Evolutionary conservation across 148 eudicot species (phyloP).

Genomic region (Chenopodium berlandieri): DNA sequence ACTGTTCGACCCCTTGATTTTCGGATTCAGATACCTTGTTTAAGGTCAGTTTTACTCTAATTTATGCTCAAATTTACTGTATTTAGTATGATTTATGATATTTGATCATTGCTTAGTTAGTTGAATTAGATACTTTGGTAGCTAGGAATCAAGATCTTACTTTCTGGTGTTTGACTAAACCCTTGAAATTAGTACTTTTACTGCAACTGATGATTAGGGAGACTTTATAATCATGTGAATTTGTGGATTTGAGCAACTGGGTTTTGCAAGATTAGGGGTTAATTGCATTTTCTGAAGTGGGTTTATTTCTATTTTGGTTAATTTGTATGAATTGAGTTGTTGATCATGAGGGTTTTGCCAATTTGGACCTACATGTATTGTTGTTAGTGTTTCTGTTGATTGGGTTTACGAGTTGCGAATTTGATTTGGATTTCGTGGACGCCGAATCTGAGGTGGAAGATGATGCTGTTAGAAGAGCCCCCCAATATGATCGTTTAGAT

Average conservation of each 20-base stretch:
- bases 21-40: background rate
- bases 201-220: constrained; percentile 10
- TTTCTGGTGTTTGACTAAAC: constrained; percentile 14
- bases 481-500: constrained; percentile 56
- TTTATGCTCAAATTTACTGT: background rate
- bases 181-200: constrained; percentile 1
- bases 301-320: background rate
- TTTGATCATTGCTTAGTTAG: constrained; percentile 5
- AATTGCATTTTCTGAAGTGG: constrained; percentile 3
- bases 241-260: constrained; percentile 24
- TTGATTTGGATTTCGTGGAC: background rate
- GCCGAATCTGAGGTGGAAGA: constrained; percentile 19
- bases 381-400: constrained; percentile 33
- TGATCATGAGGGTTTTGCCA: constrained; percentile 25
- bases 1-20: background rate
- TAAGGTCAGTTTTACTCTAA: constrained; percentile 22
- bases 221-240: background rate
- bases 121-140: background rate
- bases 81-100: background rate
- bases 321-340: background rate
- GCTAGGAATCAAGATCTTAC: constrained; percentile 1
- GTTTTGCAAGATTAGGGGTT: constrained; percentile 17
- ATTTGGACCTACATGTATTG: constrained; percentile 32
- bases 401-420: constrained; percentile 32
- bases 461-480: constrained; percentile 28